Evolutionary conservation across 2,329 filamentous ascomycete species (phyloP), one percentile per base, ranked within the genome.

Genomic region (Curvularia lunata): DNA sequence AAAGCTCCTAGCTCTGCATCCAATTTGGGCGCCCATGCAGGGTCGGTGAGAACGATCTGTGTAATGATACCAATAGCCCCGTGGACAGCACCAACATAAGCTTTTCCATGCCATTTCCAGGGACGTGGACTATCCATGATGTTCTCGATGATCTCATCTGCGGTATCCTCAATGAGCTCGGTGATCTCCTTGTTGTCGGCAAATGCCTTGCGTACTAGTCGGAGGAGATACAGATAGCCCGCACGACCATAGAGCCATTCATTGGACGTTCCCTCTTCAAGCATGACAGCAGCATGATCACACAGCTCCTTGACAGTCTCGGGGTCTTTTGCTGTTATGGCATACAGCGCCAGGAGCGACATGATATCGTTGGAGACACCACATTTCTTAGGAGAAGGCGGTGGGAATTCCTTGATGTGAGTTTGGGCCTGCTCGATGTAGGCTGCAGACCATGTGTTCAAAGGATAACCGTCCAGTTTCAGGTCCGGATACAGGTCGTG

Each of bases 61-160:
- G 85, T 87, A 54, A 91, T 82, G 71, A 90, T 90, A 4, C 89
- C 87, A 25, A 91, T 84, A 12, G 85, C 82, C 7, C 89, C 89
- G 68, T 91, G 88, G 0, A 84, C 85, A 5, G 88, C 86, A 1
- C 89, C 89, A 34, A 89, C 78, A 67, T 89, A 90, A 1, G 79
- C 78, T 64, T 85, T 85, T 13, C 83, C 84, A 58, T 86, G 83
- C 85, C 86, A 91, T 61, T 81, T 82, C 89, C 88, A 91, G 1
- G 83, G 82, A 45, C 80, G 80, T 56, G 72, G 78, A 27, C 80
- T 80, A 16, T 79, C 76, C 63, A 91, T 78, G 53, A 91, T 88
- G 37, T 83, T 82, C 32, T 85, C 80, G 21, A 86, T 82, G 1
- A 91, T 79, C 54, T 83, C 81, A 9, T 80, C 78, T 37, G 88